Conservation (phyloP, 2,329 filamentous ascomycete genomes). For the Aspergillus terreus region DNA sequence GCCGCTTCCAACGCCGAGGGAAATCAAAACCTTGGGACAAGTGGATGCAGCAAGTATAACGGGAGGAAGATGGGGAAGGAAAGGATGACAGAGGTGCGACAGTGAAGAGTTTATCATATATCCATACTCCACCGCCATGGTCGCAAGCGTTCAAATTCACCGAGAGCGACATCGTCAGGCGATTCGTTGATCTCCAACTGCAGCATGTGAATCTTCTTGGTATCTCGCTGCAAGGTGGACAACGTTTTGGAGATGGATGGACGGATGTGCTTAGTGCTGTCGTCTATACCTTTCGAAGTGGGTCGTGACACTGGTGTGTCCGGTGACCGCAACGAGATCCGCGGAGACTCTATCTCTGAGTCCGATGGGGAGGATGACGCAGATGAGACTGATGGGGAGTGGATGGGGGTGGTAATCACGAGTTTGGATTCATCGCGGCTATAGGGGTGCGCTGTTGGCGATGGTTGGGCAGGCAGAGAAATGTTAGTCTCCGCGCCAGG, state of each 20-base stretch:
- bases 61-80: background rate
- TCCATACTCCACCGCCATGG: constrained; percentile 45
- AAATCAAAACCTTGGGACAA: background rate
- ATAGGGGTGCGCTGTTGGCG: constrained; percentile 14
- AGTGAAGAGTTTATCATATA: constrained; percentile 24
- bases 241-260: constrained; percentile 30
- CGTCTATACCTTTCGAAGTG: constrained; percentile 32
- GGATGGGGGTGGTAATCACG: constrained; percentile 18
- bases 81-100: background rate
- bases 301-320: constrained; percentile 35
- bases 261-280: constrained; percentile 27
- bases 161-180: constrained; percentile 26
- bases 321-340: constrained; percentile 28
- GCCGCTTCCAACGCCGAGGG: constrained; percentile 10
- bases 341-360: constrained; percentile 24
- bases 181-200: constrained; percentile 35
- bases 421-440: constrained; percentile 19
- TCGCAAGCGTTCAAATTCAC: constrained; percentile 31
- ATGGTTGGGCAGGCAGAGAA: constrained; percentile 4
- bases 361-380: constrained; percentile 24
- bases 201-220: constrained; percentile 33
- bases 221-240: constrained; percentile 28
- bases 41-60: background rate
- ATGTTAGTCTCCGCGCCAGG: constrained; percentile 1
- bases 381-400: constrained; percentile 31